Percentiles rank a stretch among this genome's conserved stretches.
These are phyloP conservation scores for Coemansia sp. DNA, from an alignment of 192 early-diverging fungal genomes.

Conservation along the genomic window DNA sequence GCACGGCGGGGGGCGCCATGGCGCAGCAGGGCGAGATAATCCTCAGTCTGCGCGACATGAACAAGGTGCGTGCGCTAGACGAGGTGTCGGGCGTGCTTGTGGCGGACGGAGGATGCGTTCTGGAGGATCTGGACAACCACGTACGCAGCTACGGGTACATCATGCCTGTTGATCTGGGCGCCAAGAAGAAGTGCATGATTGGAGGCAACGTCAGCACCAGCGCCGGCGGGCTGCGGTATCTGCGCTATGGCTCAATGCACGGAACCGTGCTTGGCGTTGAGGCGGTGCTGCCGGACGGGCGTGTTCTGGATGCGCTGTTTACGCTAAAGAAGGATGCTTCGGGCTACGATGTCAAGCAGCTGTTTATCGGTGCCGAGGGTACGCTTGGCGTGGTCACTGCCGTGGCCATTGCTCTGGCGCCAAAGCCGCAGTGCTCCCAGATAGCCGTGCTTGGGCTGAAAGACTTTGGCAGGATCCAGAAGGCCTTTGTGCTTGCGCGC, in stretches of 20 bases:
- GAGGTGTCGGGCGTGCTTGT: slow-evolving; percentile 78
- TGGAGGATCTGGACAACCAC: slow-evolving; percentile 85
- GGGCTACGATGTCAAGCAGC: slow-evolving; percentile 95
- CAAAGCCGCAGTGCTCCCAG: slow-evolving; percentile 65
- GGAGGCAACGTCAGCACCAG: slow-evolving; percentile 98
- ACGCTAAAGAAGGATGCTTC: slow-evolving; percentile 97
- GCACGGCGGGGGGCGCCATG: slow-evolving; percentile 89
- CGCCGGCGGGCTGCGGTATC: slow-evolving; percentile 90
- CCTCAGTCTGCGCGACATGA: slow-evolving; percentile 74
- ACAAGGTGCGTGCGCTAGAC: slow-evolving; percentile 72
- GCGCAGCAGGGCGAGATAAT: slow-evolving; percentile 92
- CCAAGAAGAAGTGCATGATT: slow-evolving; percentile 87
- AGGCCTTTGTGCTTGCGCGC: slow-evolving; percentile 77
- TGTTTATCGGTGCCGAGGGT: slow-evolving; percentile 98
- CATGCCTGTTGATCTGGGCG: slow-evolving; percentile 90
- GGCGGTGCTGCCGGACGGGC: slow-evolving; percentile 91
- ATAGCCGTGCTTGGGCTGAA: slow-evolving; percentile 77
- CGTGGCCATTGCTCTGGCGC: slow-evolving; percentile 83
- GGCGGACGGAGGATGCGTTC: slow-evolving; percentile 85
- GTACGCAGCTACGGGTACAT: slow-evolving; percentile 80
- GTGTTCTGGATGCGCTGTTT: slow-evolving; percentile 76
- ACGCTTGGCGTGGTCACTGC: slow-evolving; percentile 92
- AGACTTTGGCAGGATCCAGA: slow-evolving; percentile 79
- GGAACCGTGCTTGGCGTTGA: slow-evolving; percentile 93
- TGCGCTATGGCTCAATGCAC: slow-evolving; percentile 95